Conservation (phyloP, 352 stramenopile species). For the Globisporangium cylindrosporum region DNA sequence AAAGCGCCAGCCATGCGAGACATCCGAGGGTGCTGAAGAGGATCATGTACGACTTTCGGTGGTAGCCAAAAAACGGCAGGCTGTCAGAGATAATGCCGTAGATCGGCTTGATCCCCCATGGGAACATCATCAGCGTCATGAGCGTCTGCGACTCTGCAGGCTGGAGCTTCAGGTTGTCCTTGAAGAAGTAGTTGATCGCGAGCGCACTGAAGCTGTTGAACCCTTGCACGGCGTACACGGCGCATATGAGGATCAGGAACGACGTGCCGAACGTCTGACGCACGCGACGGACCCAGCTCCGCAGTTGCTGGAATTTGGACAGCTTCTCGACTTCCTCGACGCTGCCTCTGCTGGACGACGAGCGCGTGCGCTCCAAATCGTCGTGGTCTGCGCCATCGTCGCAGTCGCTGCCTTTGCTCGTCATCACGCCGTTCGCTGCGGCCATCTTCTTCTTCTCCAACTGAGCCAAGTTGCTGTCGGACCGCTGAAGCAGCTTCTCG, state of each 20-base stretch:
- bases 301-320: constrained; percentile 38
- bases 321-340: constrained; percentile 16
- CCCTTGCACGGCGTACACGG: constrained; percentile 94
- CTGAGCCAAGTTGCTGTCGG: constrained; percentile 7
- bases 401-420: constrained; percentile 11
- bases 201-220: constrained; percentile 91
- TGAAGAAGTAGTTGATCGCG: constrained; percentile 96
- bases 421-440: background rate
- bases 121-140: constrained; percentile 91
- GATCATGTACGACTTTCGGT: constrained; percentile 94
- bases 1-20: constrained; percentile 55
- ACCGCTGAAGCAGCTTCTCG: constrained; percentile 18
- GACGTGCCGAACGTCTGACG: constrained; percentile 63
- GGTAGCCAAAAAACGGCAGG: constrained; percentile 92
- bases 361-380: constrained; percentile 12
- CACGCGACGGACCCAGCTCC: constrained; percentile 48
- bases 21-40: constrained; percentile 74
- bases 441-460: constrained; percentile 17
- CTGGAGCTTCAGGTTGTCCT: constrained; percentile 94
- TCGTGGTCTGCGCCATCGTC: constrained; percentile 3
- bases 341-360: constrained; percentile 14
- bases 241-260: constrained; percentile 68
- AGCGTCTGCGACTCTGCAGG: constrained; percentile 92
- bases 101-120: constrained; percentile 95
- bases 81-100: constrained; percentile 96